Percentiles rank a stretch among this genome's conserved stretches.
Evolutionary conservation across 768 basidiomycete genomes (phyloP).

Genomic region (Russula abietina): DNA sequence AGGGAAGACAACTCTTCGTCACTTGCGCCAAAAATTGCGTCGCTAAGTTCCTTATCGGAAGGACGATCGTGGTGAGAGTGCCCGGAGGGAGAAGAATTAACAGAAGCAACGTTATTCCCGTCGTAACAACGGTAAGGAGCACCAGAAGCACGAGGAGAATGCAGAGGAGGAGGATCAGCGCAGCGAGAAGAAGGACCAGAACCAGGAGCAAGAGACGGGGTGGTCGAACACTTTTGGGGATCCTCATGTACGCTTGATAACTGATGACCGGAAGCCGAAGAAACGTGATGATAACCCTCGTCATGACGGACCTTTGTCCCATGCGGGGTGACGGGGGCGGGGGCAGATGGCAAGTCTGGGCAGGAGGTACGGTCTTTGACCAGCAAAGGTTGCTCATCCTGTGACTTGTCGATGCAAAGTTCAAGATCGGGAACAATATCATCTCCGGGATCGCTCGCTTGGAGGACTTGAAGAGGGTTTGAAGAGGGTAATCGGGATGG

Average conservation of each 20-base stretch:
- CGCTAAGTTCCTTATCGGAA: conserved; percentile 18
- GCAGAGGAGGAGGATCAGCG: conserved; percentile 18
- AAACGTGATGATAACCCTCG: neutral
- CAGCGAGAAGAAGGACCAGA: conserved; percentile 18
- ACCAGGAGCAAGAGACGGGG: conserved; percentile 13
- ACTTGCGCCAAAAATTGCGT: conserved; percentile 24
- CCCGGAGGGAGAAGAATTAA: conserved; percentile 22
- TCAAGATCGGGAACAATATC: conserved; percentile 18
- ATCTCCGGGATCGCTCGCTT: conserved; percentile 24
- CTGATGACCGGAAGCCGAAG: conserved; percentile 18
- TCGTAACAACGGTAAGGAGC: conserved; percentile 15
- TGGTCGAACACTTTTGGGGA: conserved; percentile 11
- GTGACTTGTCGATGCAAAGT: conserved; percentile 5
- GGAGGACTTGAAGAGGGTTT: conserved; percentile 16
- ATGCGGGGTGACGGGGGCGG: neutral
- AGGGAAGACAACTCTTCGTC: conserved; percentile 33
- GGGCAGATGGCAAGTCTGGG: neutral
- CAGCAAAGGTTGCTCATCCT: conserved; percentile 16
- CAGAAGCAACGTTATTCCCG: conserved; percentile 12
- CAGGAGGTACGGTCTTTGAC: conserved; percentile 15
- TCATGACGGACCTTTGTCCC: conserved; percentile 4
- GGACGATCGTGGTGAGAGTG: conserved; percentile 12
- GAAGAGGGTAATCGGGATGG: neutral
- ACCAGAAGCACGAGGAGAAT: conserved; percentile 21
- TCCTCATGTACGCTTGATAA: conserved; percentile 14